Evolutionary conservation across 768 basidiomycete genomes (phyloP), one percentile per base, ranked within the genome.

Genomic region (Paxillus involutus): DNA sequence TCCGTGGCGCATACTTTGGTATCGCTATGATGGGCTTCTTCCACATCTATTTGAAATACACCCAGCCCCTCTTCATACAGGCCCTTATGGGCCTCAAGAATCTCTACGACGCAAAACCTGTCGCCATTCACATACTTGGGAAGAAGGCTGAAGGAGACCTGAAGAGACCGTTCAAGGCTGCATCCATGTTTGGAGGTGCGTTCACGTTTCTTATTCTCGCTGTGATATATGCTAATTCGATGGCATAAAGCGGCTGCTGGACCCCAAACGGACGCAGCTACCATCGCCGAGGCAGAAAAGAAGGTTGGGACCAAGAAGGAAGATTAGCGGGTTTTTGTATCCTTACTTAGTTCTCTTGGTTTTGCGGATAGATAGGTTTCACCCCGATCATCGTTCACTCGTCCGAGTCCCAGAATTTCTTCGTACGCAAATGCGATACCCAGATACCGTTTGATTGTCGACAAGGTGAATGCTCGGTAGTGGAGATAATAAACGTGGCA

Each of bases 41-140:
- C 77, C 96, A 99, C 76, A 57, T 89, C 49, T 98, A 98, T 82
- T 77, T 98, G 75, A 85, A 90, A 69, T 98, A 91, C 81, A 95
- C 94, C 7, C 95, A 96, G 67, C 96, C 96, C 7, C 83, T 98
- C 60, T 96, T 98, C 75, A 89, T 98, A 60, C 96, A 98, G 71
- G 83, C 83, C 12, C 81, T 99, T 61, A 97, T 96, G 93, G 91
- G 91, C n/a, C 53, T 97, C 65, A 98, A 99, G 78, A 82, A 80
- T 42, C 71, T 95, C 29, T 91, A 89, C 71, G 95, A 98, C 64
- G 86, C 89, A 53, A 93, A 93, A 68, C 81, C 82, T 16, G 80
- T 95, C 58, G 79, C 85, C 37, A 87, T 99, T 55, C 87, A 96
- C 76, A 43, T 98, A 50, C 74, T 92, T 21, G 90, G 90, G 36